A percentile compares a stretch with the other conserved stretches of the same genome.
Conservation (phyloP, 1,284 basidiomycete genomes). For the Sporisorium iseilematis-ciliati region DNA sequence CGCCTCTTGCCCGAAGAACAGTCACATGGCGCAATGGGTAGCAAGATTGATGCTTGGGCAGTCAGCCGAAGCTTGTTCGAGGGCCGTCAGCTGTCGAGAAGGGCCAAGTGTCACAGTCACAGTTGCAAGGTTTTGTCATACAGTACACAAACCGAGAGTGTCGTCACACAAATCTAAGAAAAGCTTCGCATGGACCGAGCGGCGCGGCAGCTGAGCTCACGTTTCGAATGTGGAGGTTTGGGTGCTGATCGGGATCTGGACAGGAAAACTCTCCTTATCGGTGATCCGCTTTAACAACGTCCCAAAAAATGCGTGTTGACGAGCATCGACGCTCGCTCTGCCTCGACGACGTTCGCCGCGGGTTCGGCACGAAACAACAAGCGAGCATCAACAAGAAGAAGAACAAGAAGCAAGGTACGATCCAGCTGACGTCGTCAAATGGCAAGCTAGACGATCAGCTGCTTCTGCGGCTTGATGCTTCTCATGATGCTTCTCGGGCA, state of each 20-base stretch:
- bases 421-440: slow-evolving; percentile 12
- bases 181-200: neutral
- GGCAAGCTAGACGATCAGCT: slow-evolving; percentile 4
- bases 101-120: neutral
- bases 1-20: neutral
- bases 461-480: neutral
- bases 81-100: neutral
- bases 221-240: slow-evolving; percentile 2
- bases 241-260: neutral
- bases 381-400: neutral
- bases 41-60: neutral
- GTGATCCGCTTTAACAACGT: neutral
- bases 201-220: neutral
- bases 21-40: neutral
- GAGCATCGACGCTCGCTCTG: slow-evolving; percentile 2
- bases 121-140: neutral
- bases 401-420: slow-evolving; percentile 6
- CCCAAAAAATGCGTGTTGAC: neutral
- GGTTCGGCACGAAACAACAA: neutral
- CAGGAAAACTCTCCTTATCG: too few relatives aligned
- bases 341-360: neutral
- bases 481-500: neutral
- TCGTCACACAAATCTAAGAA: neutral
- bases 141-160: neutral
- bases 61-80: neutral